Evolutionary conservation across 257 asterid species (phyloP).

Genomic region (Cordia subcordata): DNA sequence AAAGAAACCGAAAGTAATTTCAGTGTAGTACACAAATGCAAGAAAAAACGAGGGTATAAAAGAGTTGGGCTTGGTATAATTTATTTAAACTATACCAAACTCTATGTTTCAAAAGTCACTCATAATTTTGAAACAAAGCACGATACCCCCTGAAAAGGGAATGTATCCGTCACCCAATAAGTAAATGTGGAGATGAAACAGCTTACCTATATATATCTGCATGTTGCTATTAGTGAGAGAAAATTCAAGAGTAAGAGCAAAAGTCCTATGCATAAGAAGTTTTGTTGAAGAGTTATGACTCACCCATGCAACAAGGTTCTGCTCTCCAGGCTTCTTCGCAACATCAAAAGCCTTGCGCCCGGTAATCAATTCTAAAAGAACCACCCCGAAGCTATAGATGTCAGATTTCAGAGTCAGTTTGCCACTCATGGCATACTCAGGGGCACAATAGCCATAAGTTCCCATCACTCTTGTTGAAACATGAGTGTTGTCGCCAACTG

Average conservation of each 20-base stretch:
- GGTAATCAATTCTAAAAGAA: slow-evolving; percentile 75
- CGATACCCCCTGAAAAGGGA: too few relatives aligned
- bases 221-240: too few relatives aligned
- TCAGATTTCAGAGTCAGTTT: slow-evolving; percentile 83
- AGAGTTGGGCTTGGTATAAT: neutral
- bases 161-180: too few relatives aligned
- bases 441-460: slow-evolving; percentile 88
- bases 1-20: neutral
- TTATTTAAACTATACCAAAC: too few relatives aligned
- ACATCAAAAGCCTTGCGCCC: slow-evolving; percentile 72
- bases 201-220: too few relatives aligned
- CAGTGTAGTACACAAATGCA: neutral
- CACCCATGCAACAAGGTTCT: slow-evolving; percentile 80
- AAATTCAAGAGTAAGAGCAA: too few relatives aligned
- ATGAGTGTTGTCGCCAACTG: slow-evolving; percentile 84
- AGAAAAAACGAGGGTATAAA: neutral
- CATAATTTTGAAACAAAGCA: neutral
- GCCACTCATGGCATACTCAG: slow-evolving; percentile 87
- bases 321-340: slow-evolving; percentile 51
- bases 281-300: slow-evolving; percentile 18
- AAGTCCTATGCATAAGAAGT: neutral
- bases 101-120: too few relatives aligned
- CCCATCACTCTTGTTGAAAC: slow-evolving; percentile 98
- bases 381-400: slow-evolving; percentile 88
- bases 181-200: too few relatives aligned